A percentile compares a stretch with the other conserved stretches of the same genome.
These are phyloP conservation scores for Candida methanosorbosa DNA, from an alignment of 805 yeast species.

Conservation along the genomic window DNA sequence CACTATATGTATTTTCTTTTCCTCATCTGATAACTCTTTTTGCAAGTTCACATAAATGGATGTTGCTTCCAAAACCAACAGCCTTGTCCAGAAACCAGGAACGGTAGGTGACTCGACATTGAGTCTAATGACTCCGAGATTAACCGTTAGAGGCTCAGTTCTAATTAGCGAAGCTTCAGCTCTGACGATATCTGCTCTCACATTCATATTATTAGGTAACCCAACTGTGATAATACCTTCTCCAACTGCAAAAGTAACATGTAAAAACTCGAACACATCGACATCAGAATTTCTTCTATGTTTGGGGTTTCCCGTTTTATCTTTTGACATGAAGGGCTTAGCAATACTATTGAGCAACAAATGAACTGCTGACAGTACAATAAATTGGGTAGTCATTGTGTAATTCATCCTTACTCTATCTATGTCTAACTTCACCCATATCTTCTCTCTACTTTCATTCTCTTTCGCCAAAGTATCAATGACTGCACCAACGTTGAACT, in stretches of 20 bases:
- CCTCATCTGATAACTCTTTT: neutral
- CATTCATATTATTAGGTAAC: slow-evolving; percentile 40
- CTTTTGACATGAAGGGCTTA: neutral
- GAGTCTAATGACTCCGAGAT: slow-evolving; percentile 26
- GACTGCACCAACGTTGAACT: neutral
- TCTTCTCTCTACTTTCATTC: no score
- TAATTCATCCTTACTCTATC: no score
- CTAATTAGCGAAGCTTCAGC: slow-evolving; percentile 11
- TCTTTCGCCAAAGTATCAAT: no score
- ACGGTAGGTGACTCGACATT: slow-evolving; percentile 46
- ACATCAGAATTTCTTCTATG: neutral
- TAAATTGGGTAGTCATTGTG: slow-evolving; percentile 35
- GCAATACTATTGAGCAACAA: slow-evolving; percentile 32
- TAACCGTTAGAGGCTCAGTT: slow-evolving; percentile 10
- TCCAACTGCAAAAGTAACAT: no score
- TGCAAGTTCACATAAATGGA: neutral
- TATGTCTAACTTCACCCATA: no score
- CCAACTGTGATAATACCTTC: slow-evolving; percentile 21
- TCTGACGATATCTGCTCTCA: slow-evolving; percentile 35
- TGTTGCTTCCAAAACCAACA: slow-evolving; percentile 23
- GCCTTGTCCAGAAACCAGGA: slow-evolving; percentile 39
- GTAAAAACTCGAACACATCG: neutral
- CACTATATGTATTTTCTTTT: slow-evolving; percentile 10
- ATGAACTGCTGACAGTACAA: slow-evolving; percentile 35
- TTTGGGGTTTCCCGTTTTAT: no score